phyloP scores from a whole-genome alignment of 768 basidiomycete genomes.

The Auriscalpium microsporum region DNA sequence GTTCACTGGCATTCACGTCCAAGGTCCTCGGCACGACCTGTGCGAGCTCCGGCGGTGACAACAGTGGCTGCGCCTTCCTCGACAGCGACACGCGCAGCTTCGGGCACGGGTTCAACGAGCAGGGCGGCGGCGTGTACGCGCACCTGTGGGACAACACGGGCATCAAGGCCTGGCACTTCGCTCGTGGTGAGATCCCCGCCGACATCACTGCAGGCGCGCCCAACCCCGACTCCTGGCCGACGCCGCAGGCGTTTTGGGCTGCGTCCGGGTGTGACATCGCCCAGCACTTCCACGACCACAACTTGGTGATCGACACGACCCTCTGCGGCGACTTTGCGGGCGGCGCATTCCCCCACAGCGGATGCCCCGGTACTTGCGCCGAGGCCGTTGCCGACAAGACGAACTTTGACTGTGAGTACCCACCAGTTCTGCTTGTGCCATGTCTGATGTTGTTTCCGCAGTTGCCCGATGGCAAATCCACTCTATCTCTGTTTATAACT shows the following conservation, averaged over 20 bases:
- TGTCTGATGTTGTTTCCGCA: background rate
- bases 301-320: slow-evolving; percentile 3
- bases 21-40: background rate
- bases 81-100: background rate
- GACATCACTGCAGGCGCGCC: slow-evolving; percentile 1
- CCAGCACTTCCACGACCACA: background rate
- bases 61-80: slow-evolving; percentile 1
- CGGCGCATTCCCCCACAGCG: background rate
- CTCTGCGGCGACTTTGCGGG: slow-evolving; percentile 6
- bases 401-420: slow-evolving; percentile 4
- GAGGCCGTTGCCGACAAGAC: background rate
- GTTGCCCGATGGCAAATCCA: slow-evolving; percentile 8
- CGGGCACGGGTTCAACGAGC: slow-evolving; percentile 2
- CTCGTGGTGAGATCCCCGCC: slow-evolving; percentile 2
- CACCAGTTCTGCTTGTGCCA: too few relatives aligned
- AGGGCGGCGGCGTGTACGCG: slow-evolving; percentile 2
- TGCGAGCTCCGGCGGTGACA: background rate
- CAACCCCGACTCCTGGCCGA: slow-evolving; percentile 1
- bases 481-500: slow-evolving; percentile 3
- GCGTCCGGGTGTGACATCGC: background rate
- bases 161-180: slow-evolving; percentile 6
- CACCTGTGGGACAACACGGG: background rate
- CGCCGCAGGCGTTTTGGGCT: slow-evolving; percentile 1
- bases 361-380: slow-evolving; percentile 3
- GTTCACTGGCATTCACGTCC: background rate